Base-by-base conservation (phyloP, 129 eudicot genomes). In the Lactuca saligna region DNA sequence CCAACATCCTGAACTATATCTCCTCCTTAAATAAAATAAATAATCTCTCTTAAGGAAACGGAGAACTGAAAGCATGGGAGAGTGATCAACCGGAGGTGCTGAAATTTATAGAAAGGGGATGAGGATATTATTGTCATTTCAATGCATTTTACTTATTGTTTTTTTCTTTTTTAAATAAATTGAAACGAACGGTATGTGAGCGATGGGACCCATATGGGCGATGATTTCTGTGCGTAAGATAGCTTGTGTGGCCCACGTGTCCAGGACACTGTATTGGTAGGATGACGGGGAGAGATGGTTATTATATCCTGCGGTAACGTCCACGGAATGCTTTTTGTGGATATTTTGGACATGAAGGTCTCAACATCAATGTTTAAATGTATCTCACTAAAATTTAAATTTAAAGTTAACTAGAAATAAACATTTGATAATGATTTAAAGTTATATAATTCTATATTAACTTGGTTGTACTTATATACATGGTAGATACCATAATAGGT, bases 1-100 rank as follows among this genome's bases (percentile, higher is more conserved):
- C 96, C 69, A 93, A 81, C 98, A 93, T 93, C 38, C 67, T 42
- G 16, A 75, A 11, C 17, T 13, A 11, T 57, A 62, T 6, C 39
- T 29, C 5, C 59, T 4, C 0, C 29, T 25, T 25, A 25, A 25
- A 25, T 25, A 29, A 48, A 20, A 54, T 17, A 65, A 55, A 15
- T 31, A 53, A 34, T 3, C 8, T 41, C 12, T 4, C 3, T 64
- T 20, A 15, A 13, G 48, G 39, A 51, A 80, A 29, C 57, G 69
- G 65, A 61, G 70, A 74, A 31, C 5, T 57, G 38, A 61, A 57
- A 70, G 78, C 66, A 82, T 78, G 87, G 58, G 82, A 85, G 80
- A 49, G 80, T 66, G 75, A 63, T 61, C 65, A 54, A 9, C 12
- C 79, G 68, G 67, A 49, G 1, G 70, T 50, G 57, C 3, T 32